Evolutionary conservation across 306 rosid species (phyloP).

Genomic region (Abrus pulchellus): DNA sequence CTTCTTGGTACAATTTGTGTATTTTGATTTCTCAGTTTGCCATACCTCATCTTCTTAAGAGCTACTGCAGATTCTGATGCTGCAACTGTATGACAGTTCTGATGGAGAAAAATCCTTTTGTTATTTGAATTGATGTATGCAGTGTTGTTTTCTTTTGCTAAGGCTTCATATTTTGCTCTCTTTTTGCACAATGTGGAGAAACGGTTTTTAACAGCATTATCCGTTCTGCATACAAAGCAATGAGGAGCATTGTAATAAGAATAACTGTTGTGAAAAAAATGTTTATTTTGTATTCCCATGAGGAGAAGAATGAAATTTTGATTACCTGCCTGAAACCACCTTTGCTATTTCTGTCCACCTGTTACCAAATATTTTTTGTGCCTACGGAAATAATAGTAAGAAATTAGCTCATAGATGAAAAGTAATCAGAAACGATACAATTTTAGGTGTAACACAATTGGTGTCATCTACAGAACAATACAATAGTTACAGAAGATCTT

Average conservation of each 20-base stretch:
- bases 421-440: not conserved
- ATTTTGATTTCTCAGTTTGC: conserved; percentile 35
- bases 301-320: conserved; percentile 32
- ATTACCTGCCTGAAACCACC: conserved; percentile 99
- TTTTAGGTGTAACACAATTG: conserved; percentile 7
- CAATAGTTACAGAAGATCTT: not conserved
- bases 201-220: conserved; percentile 98
- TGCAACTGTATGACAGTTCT: conserved; percentile 58
- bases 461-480: conserved; percentile 17
- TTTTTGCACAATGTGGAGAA: conserved; percentile 96
- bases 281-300: conserved; percentile 15
- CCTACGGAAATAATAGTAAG: conserved; percentile 65
- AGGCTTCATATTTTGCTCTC: conserved; percentile 96
- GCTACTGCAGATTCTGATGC: conserved; percentile 64
- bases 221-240: conserved; percentile 74
- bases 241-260: conserved; percentile 35
- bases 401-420: conserved; percentile 40
- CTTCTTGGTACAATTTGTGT: conserved; percentile 34
- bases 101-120: conserved; percentile 70
- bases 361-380: conserved; percentile 95
- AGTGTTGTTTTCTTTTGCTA: conserved; percentile 82
- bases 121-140: conserved; percentile 74
- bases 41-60: conserved; percentile 78
- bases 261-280: not conserved
- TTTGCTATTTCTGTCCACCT: conserved; percentile 99